Evolutionary conservation across 306 rosid species (phyloP).

Genomic region (Pachyrhizus erosus): DNA sequence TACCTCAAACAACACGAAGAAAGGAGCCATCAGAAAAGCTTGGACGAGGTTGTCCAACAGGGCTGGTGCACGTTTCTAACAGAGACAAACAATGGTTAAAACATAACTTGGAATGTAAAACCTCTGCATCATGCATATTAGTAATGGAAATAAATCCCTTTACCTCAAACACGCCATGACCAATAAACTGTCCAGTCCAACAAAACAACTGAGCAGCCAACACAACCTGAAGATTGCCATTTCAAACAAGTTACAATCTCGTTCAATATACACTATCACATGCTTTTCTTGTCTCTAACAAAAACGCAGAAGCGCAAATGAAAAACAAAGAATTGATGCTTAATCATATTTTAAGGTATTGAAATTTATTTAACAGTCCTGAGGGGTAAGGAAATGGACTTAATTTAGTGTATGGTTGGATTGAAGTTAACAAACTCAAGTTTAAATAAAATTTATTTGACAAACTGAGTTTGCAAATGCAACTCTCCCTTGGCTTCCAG

Average conservation of each 20-base stretch:
- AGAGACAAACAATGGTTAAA: neutral
- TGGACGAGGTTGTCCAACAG: slow-evolving; percentile 83
- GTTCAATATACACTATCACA: neutral
- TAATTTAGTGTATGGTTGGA: neutral
- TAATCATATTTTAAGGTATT: neutral
- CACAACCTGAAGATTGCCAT: slow-evolving; percentile 59
- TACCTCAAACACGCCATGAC: slow-evolving; percentile 96
- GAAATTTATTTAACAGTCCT: neutral
- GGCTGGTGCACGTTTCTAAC: slow-evolving; percentile 94
- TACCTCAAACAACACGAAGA: slow-evolving; percentile 83
- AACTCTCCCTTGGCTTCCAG: neutral
- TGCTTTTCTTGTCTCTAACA: neutral
- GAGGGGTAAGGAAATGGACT: neutral
- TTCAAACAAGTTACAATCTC: slow-evolving; percentile 7
- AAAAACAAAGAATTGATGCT: neutral
- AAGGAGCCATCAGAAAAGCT: slow-evolving; percentile 92
- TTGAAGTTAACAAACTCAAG: neutral
- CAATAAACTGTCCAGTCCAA: slow-evolving; percentile 87
- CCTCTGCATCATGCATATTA: slow-evolving; percentile 2
- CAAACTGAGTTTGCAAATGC: neutral
- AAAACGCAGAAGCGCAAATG: neutral
- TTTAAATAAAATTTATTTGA: neutral
- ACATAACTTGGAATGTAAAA: slow-evolving; percentile 22
- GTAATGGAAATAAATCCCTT: slow-evolving; percentile 29
- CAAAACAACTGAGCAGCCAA: slow-evolving; percentile 81